Conservation (phyloP, 2,329 filamentous ascomycete genomes). For the Neofusicoccum sp. region DNA sequence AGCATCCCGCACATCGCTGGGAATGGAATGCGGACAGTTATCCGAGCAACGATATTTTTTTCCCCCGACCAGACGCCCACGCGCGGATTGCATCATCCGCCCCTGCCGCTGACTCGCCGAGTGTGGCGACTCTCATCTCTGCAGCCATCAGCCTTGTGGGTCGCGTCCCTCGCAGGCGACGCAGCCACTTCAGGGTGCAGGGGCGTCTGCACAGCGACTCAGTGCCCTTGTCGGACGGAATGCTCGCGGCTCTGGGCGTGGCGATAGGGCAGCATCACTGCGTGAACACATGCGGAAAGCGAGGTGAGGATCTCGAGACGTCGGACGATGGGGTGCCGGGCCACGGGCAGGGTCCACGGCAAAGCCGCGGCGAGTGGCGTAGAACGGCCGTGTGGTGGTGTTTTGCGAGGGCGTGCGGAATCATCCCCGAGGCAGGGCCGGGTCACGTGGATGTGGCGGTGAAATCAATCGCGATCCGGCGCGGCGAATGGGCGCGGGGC, state of each 20-base stretch:
- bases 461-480: neutral
- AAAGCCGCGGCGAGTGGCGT: neutral
- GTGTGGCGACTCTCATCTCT: neutral
- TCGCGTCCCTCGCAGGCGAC: neutral
- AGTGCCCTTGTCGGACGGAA: neutral
- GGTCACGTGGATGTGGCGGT: constrained; percentile 1
- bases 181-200: neutral
- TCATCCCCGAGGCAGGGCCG: too few relatives aligned
- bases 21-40: neutral
- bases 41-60: neutral
- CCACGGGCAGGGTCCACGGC: neutral
- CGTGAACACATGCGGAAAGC: neutral
- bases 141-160: neutral
- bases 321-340: neutral
- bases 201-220: neutral
- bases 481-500: neutral
- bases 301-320: neutral
- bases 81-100: neutral
- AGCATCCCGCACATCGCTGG: neutral
- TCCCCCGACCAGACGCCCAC: neutral
- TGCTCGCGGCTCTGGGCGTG: neutral
- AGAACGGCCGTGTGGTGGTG: neutral
- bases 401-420: neutral
- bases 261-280: neutral
- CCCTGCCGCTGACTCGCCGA: neutral